Percentiles rank a stretch among this genome's conserved stretches.
Conservation (phyloP, 306 rosid species). For the Trifolium subterraneum region DNA sequence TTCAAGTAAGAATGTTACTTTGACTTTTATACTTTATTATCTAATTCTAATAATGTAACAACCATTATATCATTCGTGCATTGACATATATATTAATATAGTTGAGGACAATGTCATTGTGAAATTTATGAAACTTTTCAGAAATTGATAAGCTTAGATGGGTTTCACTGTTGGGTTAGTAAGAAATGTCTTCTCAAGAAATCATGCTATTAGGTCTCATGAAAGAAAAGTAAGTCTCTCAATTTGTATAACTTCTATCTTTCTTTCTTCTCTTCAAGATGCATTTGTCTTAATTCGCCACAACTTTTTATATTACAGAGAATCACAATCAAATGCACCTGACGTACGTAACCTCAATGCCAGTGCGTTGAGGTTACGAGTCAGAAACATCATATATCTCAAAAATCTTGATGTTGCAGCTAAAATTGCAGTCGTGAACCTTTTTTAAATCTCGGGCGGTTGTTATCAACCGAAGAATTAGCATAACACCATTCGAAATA, state of each 20-base stretch:
- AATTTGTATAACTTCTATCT: background rate
- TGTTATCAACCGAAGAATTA: background rate
- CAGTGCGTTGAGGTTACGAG: background rate
- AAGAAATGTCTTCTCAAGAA: slow-evolving; percentile 77
- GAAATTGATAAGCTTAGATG: slow-evolving; percentile 52
- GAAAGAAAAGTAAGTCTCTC: slow-evolving; percentile 68
- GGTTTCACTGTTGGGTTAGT: slow-evolving; percentile 85
- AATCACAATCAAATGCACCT: background rate
- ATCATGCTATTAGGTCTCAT: slow-evolving; percentile 37
- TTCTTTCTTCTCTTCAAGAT: background rate
- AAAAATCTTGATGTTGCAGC: background rate
- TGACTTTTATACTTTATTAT: slow-evolving; percentile 46
- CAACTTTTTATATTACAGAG: background rate
- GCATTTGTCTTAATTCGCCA: background rate
- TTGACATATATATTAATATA: slow-evolving; percentile 46
- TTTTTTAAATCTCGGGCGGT: background rate
- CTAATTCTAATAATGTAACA: slow-evolving; percentile 43
- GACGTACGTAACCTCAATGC: background rate
- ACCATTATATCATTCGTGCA: slow-evolving; percentile 38
- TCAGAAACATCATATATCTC: background rate
- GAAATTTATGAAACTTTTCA: slow-evolving; percentile 32
- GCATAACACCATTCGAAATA: background rate
- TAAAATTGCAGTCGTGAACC: background rate
- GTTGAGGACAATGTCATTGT: slow-evolving; percentile 37
- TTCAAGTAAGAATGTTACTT: slow-evolving; percentile 46